Base-by-base conservation (phyloP, 495 filamentous ascomycete genomes). In the Podospora bellae-mahoneyi region DNA sequence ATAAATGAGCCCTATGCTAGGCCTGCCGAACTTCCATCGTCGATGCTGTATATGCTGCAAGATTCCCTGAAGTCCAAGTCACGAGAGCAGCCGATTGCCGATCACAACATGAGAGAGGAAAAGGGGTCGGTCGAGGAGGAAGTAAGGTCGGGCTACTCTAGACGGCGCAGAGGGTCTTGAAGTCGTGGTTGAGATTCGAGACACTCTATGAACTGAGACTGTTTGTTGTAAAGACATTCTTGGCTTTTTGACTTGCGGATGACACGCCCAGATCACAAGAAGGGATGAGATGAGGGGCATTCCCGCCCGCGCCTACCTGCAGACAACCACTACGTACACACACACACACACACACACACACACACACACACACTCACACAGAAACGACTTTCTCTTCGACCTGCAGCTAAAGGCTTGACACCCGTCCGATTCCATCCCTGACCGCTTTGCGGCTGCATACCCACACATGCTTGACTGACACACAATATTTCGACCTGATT, bases 321-420 rank as follows among this genome's bases (percentile, higher is more conserved):
- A 32, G 30, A 32, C 30, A 32, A 32, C 30, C 30, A 23, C 23
- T 23, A 23, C 23, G 23, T 23, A 23, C 23, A 23, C 23, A 23
- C 23, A 23, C 23, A 23, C 23, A 23, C 1, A 23, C 23, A 0
- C 23, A 23, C 23, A 23, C 23, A 23, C 23, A 23, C 23, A 23
- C 23, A 1, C 23, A 23, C 20, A 23, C 20, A 39, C 34, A 39
- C 34, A 1, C 34, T 4, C 34, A 5, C 34, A 5, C 34, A 39
- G 2, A 23, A 23, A 23, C 34, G 10, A 5, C 60, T 54, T 57
- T 28, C 60, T 20, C 62, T 63, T 60, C 30, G 30, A 30, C 70
- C 67, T 69, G 70, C 70, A 69, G 67, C 67, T 65, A 61, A 65
- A 68, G 39, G 61, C 60, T 60, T 39, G 64, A n/a, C 44, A 28